phyloP scores from a whole-genome alignment of 805 yeast species.

The Metschnikowia noctiluminum region DNA sequence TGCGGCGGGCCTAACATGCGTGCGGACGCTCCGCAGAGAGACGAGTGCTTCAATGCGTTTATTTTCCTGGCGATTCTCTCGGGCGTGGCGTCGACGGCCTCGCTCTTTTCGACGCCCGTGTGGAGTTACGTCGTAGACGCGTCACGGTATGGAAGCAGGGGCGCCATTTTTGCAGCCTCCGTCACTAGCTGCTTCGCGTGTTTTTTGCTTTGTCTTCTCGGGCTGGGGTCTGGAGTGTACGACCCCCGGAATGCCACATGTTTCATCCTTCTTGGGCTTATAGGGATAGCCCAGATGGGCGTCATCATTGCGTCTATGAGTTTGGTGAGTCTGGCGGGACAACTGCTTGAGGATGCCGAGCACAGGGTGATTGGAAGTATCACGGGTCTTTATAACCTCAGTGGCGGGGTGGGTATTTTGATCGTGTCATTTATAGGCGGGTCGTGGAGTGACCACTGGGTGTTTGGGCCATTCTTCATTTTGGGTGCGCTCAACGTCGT shows the following conservation, averaged over 20 bases:
- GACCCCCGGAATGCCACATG: conserved; percentile 37
- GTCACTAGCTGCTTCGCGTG: conserved; percentile 44
- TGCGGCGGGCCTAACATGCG: conserved; percentile 36
- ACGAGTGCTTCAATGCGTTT: conserved; percentile 58
- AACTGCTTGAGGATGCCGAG: conserved; percentile 18
- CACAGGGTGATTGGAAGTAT: conserved; percentile 60
- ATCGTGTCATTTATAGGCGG: conserved; percentile 63
- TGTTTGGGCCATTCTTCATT: conserved; percentile 56
- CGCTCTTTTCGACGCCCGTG: conserved; percentile 59
- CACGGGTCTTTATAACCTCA: conserved; percentile 64
- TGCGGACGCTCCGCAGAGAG: conserved; percentile 27
- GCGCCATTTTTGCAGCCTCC: conserved; percentile 36
- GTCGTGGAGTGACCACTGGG: conserved; percentile 51
- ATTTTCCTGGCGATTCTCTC: conserved; percentile 63
- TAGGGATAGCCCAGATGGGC: conserved; percentile 64
- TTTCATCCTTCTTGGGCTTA: conserved; percentile 37
- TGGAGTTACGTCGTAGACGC: conserved; percentile 59
- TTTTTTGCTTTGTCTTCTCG: conserved; percentile 25
- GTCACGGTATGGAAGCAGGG: conserved; percentile 26
- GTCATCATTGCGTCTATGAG: conserved; percentile 63
- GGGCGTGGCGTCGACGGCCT: conserved; percentile 60
- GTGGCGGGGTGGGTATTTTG: conserved; percentile 67
- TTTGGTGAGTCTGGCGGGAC: conserved; percentile 35
- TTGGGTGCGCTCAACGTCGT: conserved; percentile 40
- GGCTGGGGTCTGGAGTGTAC: conserved; percentile 18